Percentiles rank a stretch among this genome's conserved stretches.
Conservation (phyloP, 169 alveolate genomes). For the Besnoitia besnoiti region DNA sequence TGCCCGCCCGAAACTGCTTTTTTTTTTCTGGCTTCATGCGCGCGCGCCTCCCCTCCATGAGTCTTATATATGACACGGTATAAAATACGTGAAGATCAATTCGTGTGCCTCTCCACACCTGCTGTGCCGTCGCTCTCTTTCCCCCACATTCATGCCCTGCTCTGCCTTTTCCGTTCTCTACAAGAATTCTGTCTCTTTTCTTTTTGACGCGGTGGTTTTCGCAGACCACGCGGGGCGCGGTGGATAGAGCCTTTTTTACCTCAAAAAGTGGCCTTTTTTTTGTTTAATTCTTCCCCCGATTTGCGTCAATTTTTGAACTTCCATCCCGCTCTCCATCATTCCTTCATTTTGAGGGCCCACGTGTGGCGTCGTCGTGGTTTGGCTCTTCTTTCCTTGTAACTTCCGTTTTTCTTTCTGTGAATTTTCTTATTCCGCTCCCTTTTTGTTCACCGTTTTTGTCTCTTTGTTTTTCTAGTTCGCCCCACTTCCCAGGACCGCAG, state of each 20-base stretch:
- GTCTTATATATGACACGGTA: background rate
- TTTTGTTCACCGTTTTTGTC: background rate
- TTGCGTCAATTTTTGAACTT: background rate
- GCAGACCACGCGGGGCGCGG: slow-evolving; percentile 12
- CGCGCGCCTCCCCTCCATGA: background rate
- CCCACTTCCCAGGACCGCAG: background rate
- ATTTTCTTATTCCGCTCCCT: background rate
- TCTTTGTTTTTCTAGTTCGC: background rate
- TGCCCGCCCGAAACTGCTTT: background rate
- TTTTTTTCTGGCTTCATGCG: background rate
- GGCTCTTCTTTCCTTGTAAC: background rate
- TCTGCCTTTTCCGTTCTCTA: background rate
- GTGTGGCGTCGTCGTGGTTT: background rate
- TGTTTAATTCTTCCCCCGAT: background rate
- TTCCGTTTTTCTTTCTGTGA: background rate
- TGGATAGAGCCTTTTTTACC: background rate
- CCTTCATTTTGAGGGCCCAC: background rate
- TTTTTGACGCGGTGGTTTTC: background rate
- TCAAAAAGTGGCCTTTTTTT: background rate
- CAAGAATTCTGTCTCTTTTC: background rate
- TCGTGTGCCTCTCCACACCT: background rate
- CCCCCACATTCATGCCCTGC: background rate
- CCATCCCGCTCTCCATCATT: background rate
- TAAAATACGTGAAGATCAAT: no score
- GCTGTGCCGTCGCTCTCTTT: slow-evolving; percentile 7